Base-by-base conservation (phyloP, 2,329 filamentous ascomycete species). In the Cladosporium sp. region DNA sequence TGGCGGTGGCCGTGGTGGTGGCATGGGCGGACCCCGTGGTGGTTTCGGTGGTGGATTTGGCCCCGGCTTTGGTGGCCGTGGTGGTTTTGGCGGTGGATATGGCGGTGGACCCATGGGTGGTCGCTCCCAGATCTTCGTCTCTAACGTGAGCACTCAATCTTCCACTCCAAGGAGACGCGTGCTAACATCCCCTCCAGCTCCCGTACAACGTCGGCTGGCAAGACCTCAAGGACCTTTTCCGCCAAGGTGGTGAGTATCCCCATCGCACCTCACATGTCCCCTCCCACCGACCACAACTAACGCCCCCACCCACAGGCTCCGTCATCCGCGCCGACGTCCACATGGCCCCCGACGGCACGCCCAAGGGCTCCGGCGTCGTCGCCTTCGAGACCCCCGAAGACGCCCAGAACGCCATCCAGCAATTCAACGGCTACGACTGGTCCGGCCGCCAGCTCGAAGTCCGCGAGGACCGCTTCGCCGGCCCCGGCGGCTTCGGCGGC, bases 401-500 rank as follows among this genome's bases (percentile, higher is more conserved):
- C 72, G 92, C 93, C 40, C 89, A 90, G 60, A 95, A 90, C 66
- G 93, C 93, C 18, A 98, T 98, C 60, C 85, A 90, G 66, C 91
- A 96, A 62, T 98, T 97, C 78, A 96, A 97, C 68, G 93, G 93
- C 54, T 97, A 95, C 69, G 93, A 98, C 59, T 98, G 93, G 93
- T 92, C 97, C 70, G 93, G 93, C 9, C 87, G 93, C 54, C 76
- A 85, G 49, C 82, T 98, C 46, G 93, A 98, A 70, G 93, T 98
- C 58, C 90, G 93, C 58, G 92, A 97, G 72, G 93, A 98, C 68
- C 87, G 93, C 54, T 98, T 91, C 68, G 93, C 93, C 55, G 84
- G 83, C 55, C 71, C 76, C 55, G 69, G 67, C 31, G 66, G 69
- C 46, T 69, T 69, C 37, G 70, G 70, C 18, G 38, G 46, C 40